Evolutionary conservation across 225 moss, liverwort and hornwort genomes (phyloP).

Genomic region (Marchantia paleacea): DNA sequence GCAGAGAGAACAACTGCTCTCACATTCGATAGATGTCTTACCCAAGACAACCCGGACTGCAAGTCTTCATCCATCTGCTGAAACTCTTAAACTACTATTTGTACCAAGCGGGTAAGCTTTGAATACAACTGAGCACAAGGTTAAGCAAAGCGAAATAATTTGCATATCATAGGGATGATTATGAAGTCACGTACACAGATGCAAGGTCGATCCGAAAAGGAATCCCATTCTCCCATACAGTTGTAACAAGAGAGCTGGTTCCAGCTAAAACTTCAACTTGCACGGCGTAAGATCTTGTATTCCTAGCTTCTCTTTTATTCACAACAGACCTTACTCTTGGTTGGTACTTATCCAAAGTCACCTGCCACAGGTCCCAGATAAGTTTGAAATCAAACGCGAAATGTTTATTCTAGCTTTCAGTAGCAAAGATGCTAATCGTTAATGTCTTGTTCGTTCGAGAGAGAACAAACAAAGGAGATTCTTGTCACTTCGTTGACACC

Average conservation of each 20-base stretch:
- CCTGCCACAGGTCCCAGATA: conserved; percentile 25
- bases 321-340: conserved; percentile 82
- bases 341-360: conserved; percentile 69
- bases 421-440: too few relatives aligned
- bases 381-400: background rate
- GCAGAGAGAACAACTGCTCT: too few relatives aligned
- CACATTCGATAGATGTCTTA: too few relatives aligned
- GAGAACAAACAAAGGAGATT: background rate
- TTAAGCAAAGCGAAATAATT: background rate
- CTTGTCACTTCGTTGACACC: too few relatives aligned
- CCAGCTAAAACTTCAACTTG: conserved; percentile 91
- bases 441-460: background rate
- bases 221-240: conserved; percentile 67
- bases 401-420: background rate
- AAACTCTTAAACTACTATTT: too few relatives aligned
- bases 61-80: too few relatives aligned
- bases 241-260: conserved; percentile 76
- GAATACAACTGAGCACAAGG: too few relatives aligned
- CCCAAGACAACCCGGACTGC: too few relatives aligned
- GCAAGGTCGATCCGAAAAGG: conserved; percentile 79
- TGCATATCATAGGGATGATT: background rate
- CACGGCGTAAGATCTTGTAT: conserved; percentile 62
- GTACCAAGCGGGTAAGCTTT: too few relatives aligned
- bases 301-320: conserved; percentile 57
- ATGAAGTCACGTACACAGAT: conserved; percentile 57